phyloP scores from a whole-genome alignment of 2,329 filamentous ascomycete genomes.

The Hymenoscyphus repandus region DNA sequence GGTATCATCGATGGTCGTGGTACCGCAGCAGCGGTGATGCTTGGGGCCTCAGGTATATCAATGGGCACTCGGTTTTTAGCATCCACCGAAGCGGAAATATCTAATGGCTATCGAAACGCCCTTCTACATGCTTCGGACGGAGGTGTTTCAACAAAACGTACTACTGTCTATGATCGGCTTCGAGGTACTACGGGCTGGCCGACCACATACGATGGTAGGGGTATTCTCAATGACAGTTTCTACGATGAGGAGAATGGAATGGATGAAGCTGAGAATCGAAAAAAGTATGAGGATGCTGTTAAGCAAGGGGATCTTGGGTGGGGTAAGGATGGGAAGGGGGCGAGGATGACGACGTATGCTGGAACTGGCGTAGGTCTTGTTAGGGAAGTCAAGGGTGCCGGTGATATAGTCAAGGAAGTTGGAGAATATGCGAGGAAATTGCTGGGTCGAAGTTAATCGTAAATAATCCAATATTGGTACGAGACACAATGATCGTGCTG shows the following conservation, averaged over 20 bases:
- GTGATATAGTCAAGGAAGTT: constrained; percentile 17
- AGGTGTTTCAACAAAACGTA: constrained; percentile 40
- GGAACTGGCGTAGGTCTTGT: constrained; percentile 20
- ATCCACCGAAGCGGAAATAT: constrained; percentile 38
- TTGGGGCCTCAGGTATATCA: constrained; percentile 35
- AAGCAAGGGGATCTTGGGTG: constrained; percentile 43
- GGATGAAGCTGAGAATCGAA: constrained; percentile 33
- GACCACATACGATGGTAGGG: constrained; percentile 47
- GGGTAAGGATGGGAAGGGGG: constrained; percentile 31
- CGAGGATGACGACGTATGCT: constrained; percentile 15
- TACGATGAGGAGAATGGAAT: constrained; percentile 34
- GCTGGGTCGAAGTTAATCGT: background rate
- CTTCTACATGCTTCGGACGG: constrained; percentile 42
- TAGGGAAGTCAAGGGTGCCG: constrained; percentile 10
- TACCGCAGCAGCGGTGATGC: constrained; percentile 27
- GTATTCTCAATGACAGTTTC: constrained; percentile 48
- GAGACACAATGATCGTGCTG: too few species aligned
- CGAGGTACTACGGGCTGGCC: constrained; percentile 54
- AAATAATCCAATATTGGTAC: too few species aligned
- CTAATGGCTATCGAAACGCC: constrained; percentile 40
- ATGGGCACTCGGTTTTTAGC: constrained; percentile 46
- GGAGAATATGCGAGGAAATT: constrained; percentile 2
- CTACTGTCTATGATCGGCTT: constrained; percentile 43
- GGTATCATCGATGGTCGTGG: constrained; percentile 32
- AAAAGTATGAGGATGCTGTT: constrained; percentile 37